Evolutionary conservation across 495 filamentous ascomycete genomes (phyloP).

Genomic region (Daldinia decipiens): DNA sequence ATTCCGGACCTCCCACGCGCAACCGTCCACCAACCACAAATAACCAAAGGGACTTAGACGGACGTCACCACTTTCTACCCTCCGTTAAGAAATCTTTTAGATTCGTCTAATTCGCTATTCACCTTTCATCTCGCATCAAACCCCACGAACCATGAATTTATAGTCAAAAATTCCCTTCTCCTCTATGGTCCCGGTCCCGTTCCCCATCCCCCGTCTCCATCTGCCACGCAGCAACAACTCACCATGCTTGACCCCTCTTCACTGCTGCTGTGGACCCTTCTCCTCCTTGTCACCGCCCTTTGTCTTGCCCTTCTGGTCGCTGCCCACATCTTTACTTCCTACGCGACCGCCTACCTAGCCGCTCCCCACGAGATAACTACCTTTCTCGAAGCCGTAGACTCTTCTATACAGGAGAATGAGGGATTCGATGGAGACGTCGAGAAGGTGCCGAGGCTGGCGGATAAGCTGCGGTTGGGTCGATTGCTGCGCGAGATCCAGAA

Average conservation of each 20-base stretch:
- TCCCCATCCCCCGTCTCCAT: neutral
- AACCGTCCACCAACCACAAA: constrained; percentile 10
- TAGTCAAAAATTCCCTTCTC: constrained; percentile 21
- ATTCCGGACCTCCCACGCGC: neutral
- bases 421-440: constrained; percentile 64
- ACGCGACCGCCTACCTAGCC: constrained; percentile 57
- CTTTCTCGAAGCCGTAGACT: constrained; percentile 62
- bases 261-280: constrained; percentile 56
- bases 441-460: constrained; percentile 60
- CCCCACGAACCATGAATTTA: constrained; percentile 35
- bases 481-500: constrained; percentile 66
- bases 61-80: constrained; percentile 29
- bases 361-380: constrained; percentile 60
- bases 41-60: constrained; percentile 9
- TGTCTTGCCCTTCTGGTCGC: constrained; percentile 56
- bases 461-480: constrained; percentile 61
- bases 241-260: constrained; percentile 54
- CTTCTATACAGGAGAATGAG: constrained; percentile 61
- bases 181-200: constrained; percentile 31
- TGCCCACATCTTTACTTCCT: constrained; percentile 54
- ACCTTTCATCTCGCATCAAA: constrained; percentile 8
- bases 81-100: constrained; percentile 4
- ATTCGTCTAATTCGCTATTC: constrained; percentile 27
- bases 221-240: constrained; percentile 12
- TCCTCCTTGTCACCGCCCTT: constrained; percentile 61